These are phyloP conservation scores for Amoebophrya sp. DNA, from an alignment of 169 alveolate genomes.

Conservation along the genomic window DNA sequence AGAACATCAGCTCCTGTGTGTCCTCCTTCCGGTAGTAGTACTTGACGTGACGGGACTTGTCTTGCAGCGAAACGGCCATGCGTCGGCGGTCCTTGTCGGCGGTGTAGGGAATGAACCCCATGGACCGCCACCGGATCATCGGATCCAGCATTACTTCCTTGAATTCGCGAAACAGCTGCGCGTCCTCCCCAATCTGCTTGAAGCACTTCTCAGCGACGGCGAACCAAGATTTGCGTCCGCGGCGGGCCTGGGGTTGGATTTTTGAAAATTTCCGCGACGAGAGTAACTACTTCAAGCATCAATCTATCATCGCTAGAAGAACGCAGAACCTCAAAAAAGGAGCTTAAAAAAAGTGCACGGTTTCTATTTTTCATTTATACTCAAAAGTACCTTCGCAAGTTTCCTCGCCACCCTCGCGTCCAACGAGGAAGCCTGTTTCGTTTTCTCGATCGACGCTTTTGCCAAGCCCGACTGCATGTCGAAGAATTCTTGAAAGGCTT, in stretches of 20 bases:
- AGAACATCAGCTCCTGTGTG: slow-evolving; percentile 12
- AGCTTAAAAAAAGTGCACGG: too few relatives aligned
- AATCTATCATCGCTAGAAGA: too few relatives aligned
- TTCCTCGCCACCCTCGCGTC: not conserved
- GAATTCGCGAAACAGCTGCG: slow-evolving; percentile 12
- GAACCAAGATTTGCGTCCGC: not conserved
- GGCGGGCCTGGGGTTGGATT: too few relatives aligned
- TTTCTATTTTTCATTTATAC: too few relatives aligned
- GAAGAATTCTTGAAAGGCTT: not conserved
- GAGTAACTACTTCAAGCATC: too few relatives aligned
- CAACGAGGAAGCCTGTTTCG: not conserved
- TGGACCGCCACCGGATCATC: not conserved
- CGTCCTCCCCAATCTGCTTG: slow-evolving; percentile 19
- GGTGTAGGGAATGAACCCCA: not conserved
- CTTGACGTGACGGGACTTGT: not conserved
- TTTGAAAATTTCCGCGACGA: too few relatives aligned
- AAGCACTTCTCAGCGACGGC: not conserved
- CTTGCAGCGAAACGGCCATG: not conserved
- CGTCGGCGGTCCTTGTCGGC: not conserved
- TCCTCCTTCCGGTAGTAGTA: not conserved
- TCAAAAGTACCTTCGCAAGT: too few relatives aligned
- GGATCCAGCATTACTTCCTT: not conserved
- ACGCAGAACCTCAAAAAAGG: too few relatives aligned
- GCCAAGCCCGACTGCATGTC: not conserved
- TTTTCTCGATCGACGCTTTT: not conserved